Base-by-base conservation (phyloP, 768 basidiomycete species). In the Podaxis sp. region DNA sequence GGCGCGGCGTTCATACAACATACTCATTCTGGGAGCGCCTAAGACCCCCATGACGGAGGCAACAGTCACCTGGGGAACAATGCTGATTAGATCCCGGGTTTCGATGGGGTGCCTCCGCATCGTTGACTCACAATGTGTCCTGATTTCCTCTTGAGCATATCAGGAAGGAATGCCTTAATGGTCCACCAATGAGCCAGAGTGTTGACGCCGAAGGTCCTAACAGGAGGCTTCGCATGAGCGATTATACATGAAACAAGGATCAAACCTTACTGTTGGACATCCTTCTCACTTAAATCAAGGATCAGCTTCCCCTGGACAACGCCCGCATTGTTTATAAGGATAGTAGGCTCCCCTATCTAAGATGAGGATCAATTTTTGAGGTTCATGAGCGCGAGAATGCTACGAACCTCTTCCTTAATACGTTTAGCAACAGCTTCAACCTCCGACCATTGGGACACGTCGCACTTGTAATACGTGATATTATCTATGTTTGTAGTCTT, bases 301-400 rank as follows among this genome's bases (percentile, higher is more conserved):
- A 99, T 75, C 1, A 87, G 74, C 67, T 95, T 95, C 25, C 95
- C 94, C 73, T 95, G 91, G 25, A 91, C 92, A 60, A 97, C 87
- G 18, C 95, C 97, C 0, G 96, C 97, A 69, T 96, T 98, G 76
- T 98, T 98, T 66, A 99, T 79, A 23, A 99, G 75, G 40, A 98
- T 82, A 0, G 97, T 97, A 0, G 92, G 92, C 61, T 90, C 81
- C 2, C 93, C 95, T 55, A 96, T 79, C 92, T 95, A 66, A 55
- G 48, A 27, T 50, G 32, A 47, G 48, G 51, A 55, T 51, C 32
- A 61, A 63, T 23, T 58, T 32, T 21, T 42, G n/a, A 47, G 55
- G 27, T 23, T 5, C 37, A 44, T 56, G 27, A 36, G 42, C 27
- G 16, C 7, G 9, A 35, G 21, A 25, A 25, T 23, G 37, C 37